A percentile compares a stretch with the other conserved stretches of the same genome.
Conservation (phyloP, 441 rosid genomes). For the Syzygium malaccense region DNA sequence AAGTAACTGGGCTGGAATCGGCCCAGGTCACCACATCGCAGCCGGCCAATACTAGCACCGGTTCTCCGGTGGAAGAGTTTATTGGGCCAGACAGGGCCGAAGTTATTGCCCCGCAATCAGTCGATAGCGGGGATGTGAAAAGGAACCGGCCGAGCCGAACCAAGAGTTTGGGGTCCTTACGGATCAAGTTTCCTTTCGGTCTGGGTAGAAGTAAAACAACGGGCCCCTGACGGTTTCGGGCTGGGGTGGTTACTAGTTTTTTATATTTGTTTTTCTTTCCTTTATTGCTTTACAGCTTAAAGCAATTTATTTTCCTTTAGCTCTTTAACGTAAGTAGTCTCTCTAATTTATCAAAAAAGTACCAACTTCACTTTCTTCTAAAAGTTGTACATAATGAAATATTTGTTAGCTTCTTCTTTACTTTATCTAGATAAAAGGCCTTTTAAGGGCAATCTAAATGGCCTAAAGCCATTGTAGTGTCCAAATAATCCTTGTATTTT, state of each 20-base stretch:
- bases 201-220: neutral
- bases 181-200: neutral
- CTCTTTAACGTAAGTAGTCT: neutral
- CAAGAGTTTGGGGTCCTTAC: neutral
- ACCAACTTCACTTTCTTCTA: neutral
- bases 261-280: neutral
- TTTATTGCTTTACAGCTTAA: neutral
- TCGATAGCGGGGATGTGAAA: too few species aligned
- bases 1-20: too few species aligned
- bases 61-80: too few species aligned
- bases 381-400: neutral
- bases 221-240: neutral
- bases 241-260: neutral
- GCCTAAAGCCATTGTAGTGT: neutral
- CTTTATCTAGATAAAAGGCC: neutral
- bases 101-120: too few species aligned
- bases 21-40: too few species aligned
- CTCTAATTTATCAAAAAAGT: neutral
- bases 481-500: neutral
- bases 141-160: accelerated
- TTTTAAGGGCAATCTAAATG: neutral
- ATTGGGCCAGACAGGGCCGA: too few species aligned
- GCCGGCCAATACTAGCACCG: too few species aligned
- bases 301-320: neutral
- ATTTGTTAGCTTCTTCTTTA: neutral